Percentiles rank a stretch among this genome's conserved stretches.
These are phyloP conservation scores for Mortierella sp. DNA, from an alignment of 371 early-diverging fungal genomes.

Conservation along the genomic window DNA sequence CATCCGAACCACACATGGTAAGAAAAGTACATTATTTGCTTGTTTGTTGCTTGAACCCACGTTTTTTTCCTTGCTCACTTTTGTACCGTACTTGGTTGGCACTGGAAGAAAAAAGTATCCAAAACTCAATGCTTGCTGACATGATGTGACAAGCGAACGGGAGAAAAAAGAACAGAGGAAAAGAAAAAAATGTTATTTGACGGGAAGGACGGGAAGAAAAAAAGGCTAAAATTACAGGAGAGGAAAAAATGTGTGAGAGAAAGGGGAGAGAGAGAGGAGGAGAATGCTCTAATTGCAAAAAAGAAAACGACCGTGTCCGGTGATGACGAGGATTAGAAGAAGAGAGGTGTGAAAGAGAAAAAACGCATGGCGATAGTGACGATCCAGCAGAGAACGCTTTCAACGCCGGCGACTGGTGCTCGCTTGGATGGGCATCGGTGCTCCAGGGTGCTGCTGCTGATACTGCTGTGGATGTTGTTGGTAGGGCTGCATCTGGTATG, in stretches of 20 bases:
- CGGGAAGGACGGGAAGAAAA: neutral
- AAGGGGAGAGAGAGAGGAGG: neutral
- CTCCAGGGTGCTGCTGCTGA: neutral
- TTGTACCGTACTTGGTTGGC: neutral
- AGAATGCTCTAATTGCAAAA: slow-evolving; percentile 4
- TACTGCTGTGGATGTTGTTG: neutral
- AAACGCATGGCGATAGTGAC: neutral
- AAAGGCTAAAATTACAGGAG: slow-evolving; percentile 18
- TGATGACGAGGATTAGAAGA: slow-evolving; percentile 7
- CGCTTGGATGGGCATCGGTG: neutral
- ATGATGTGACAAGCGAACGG: neutral
- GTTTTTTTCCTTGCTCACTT: no score
- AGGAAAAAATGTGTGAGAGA: neutral
- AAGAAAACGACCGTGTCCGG: neutral
- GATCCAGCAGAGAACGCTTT: neutral
- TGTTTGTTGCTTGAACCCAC: no score
- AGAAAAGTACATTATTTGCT: no score
- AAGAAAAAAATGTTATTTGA: neutral
- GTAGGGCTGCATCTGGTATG: slow-evolving; percentile 17
- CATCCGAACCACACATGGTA: no score
- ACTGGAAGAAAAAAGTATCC: neutral
- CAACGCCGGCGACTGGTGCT: neutral
- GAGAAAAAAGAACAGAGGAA: neutral
- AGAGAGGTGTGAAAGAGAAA: neutral
- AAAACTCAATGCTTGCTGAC: neutral